These are phyloP conservation scores for Annulohypoxylon nitens DNA, from an alignment of 495 filamentous ascomycete species.

Conservation along the genomic window DNA sequence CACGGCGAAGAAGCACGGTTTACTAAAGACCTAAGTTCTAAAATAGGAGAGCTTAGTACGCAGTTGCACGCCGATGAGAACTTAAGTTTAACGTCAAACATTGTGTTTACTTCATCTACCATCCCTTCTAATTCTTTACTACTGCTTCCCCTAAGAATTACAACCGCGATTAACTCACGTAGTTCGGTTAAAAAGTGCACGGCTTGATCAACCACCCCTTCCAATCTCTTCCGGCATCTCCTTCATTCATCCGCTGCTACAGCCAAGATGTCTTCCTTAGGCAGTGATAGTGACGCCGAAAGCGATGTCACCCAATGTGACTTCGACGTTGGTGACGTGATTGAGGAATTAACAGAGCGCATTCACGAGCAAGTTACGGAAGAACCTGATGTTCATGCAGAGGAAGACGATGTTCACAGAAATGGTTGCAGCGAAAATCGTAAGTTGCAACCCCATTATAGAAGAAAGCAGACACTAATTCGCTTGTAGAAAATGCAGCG, in stretches of 20 bases:
- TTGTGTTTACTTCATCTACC: too few species aligned
- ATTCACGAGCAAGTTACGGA: background rate
- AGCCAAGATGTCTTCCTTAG: constrained; percentile 1
- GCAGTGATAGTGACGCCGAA: background rate
- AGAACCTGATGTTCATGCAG: background rate
- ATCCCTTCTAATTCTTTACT: too few species aligned
- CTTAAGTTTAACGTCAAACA: too few species aligned
- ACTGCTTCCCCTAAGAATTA: too few species aligned
- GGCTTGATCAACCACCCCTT: background rate
- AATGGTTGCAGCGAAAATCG: background rate
- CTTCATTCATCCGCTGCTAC: too few species aligned
- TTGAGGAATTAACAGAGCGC: background rate
- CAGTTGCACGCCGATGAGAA: too few species aligned
- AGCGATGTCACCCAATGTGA: background rate
- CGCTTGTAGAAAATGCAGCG: background rate
- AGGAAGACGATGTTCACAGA: background rate
- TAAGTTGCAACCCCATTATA: background rate
- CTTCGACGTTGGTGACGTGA: background rate
- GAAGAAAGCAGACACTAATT: background rate
- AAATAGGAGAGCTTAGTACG: too few species aligned
- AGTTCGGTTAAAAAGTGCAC: background rate
- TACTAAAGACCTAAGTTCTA: too few species aligned
- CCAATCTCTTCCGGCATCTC: background rate
- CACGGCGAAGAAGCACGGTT: too few species aligned
- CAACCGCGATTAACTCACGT: background rate